Conservation (phyloP, 164 flowering plant species). For the Litsea cubeba region DNA sequence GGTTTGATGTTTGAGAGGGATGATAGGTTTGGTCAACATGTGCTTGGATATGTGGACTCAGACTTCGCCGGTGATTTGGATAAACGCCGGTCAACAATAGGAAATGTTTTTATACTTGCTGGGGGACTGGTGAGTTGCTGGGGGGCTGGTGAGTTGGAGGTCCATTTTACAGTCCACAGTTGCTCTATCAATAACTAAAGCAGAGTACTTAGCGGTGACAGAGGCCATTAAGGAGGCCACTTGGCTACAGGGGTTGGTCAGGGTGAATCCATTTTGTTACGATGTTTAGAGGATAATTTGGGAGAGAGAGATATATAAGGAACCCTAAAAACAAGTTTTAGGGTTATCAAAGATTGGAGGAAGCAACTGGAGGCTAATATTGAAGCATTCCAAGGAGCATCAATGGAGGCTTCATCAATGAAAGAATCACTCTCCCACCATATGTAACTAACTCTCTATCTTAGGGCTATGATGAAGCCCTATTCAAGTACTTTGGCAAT, state of each 20-base stretch:
- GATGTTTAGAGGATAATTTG: too few species aligned
- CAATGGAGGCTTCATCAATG: too few species aligned
- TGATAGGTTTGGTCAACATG: not conserved
- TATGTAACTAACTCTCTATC: too few species aligned
- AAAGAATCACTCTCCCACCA: too few species aligned
- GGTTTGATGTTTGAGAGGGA: not conserved
- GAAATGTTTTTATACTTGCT: not conserved
- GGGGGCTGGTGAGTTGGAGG: not conserved
- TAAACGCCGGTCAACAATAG: not conserved
- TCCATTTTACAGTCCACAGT: not conserved
- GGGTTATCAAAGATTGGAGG: too few species aligned
- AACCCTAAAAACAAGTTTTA: too few species aligned
- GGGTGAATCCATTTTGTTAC: too few species aligned
- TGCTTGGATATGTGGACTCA: not conserved
- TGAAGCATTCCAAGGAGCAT: too few species aligned
- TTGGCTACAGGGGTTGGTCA: not conserved
- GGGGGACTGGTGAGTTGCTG: not conserved
- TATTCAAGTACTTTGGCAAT: too few species aligned
- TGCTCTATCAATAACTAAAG: not conserved
- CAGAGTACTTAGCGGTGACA: not conserved
- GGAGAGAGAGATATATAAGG: too few species aligned
- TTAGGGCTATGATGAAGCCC: too few species aligned
- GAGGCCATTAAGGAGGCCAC: not conserved
- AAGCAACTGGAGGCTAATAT: too few species aligned
- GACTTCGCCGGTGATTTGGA: not conserved